Conservation (phyloP, 306 rosid genomes). For the Calophaca sinica region DNA sequence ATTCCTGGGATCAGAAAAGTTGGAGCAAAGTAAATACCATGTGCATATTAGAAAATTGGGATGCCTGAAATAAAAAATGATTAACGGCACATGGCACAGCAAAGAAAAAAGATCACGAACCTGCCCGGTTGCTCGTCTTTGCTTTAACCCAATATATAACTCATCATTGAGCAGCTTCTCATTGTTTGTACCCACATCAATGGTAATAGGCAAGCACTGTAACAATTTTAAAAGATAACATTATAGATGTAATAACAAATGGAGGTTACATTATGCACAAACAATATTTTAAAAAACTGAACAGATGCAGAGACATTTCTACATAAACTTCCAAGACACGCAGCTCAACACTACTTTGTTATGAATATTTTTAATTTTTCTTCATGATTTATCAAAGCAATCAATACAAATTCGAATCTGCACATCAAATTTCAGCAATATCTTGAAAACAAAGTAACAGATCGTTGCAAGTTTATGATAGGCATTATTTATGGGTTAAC, state of each 20-base stretch:
- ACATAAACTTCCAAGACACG: not conserved
- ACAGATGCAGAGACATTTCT: not conserved
- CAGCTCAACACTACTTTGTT: not conserved
- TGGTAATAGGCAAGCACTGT: conserved; percentile 97
- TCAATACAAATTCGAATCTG: not conserved
- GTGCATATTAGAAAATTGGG: not conserved
- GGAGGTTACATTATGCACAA: not conserved
- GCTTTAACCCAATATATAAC: conserved; percentile 95
- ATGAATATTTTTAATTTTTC: no score
- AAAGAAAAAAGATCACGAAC: conserved; percentile 48
- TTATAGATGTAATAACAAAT: conserved; percentile 28
- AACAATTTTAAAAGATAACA: conserved; percentile 41
- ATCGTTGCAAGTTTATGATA: conserved; percentile 14
- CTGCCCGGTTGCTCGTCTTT: conserved; percentile 96
- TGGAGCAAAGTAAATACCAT: conserved; percentile 30
- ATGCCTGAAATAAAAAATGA: conserved; percentile 28
- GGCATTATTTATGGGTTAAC: conserved; percentile 5
- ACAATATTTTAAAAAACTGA: not conserved
- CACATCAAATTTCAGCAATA: not conserved
- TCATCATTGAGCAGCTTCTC: conserved; percentile 86
- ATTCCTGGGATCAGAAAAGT: conserved; percentile 64
- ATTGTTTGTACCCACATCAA: conserved; percentile 99
- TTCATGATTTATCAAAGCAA: no score
- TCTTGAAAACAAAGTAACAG: not conserved
- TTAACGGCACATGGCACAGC: conserved; percentile 15